Evolutionary conservation across 164 flowering plant species (phyloP), one percentile per base, ranked within the genome.

Genomic region (Taxillus chinensis): DNA sequence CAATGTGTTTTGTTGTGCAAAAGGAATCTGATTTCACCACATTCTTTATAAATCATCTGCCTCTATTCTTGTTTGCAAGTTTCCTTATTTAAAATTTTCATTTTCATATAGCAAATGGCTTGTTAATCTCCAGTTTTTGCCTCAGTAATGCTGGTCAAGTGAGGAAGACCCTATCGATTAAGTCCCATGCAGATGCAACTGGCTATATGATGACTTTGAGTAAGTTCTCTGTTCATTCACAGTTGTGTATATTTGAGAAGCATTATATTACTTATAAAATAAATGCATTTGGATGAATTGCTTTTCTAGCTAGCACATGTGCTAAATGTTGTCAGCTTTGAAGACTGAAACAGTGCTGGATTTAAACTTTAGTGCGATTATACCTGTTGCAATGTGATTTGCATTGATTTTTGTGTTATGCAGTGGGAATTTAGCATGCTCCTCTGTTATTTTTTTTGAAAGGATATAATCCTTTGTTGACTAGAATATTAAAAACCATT

Each of bases 71-170:
- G 8, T 40, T 4, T 60, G n/a, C 7, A n/a, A n/a, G 16, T 27
- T 14, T 17, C 42, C 16, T 61, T n/a, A 46, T 45, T 52, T 7
- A 17, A 48, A 14, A 50, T 55, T 55, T 55, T 55, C 56, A 17
- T 55, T 55, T 7, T 55, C 10, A 8, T n/a, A 55, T 7, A 41
- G 57, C 13, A 41, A 3, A 14, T 64, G 2, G 7, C 60, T 2
- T 7, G 42, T 64, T 7, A 64, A 27, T 38, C 16, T 57, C 53
- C 49, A 53, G 57, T 39, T 60, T 48, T 16, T 67, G 46, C 56
- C 71, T 43, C 88, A 92, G 98, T 67, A 79, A 78, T 75, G 89
- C 90, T 63, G 96, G 98, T 65, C 96, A 89, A 79, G 87, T 89
- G 57, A 81, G 87, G 70, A 92, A 92, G 75, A 82, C 65, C 59